These are phyloP conservation scores for Entoloma clypeatum DNA, from an alignment of 1,284 basidiomycete genomes.

Conservation along the genomic window DNA sequence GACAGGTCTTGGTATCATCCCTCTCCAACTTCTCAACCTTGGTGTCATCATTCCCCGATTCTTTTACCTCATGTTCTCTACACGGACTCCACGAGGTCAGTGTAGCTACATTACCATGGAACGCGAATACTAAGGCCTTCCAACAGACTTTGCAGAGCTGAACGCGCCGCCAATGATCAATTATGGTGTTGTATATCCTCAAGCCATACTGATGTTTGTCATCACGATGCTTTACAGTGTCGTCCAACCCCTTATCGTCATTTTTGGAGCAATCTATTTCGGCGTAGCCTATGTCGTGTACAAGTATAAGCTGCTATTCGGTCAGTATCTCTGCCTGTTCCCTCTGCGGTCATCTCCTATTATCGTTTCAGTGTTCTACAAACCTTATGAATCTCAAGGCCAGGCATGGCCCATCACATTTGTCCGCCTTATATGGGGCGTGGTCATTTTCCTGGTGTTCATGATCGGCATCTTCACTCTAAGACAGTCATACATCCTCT, in stretches of 20 bases:
- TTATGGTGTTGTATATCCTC: conserved; percentile 90
- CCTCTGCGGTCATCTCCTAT: conserved; percentile 1
- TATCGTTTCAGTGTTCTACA: conserved; percentile 72
- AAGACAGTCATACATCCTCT: conserved; percentile 70
- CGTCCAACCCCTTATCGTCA: conserved; percentile 89
- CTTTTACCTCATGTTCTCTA: conserved; percentile 69
- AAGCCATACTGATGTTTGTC: conserved; percentile 93
- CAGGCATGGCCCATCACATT: conserved; percentile 95
- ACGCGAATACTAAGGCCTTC: conserved; percentile 8
- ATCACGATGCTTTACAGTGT: conserved; percentile 94
- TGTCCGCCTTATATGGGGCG: conserved; percentile 81
- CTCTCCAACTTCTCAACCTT: conserved; percentile 87
- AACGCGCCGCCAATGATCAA: conserved; percentile 97
- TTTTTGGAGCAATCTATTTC: conserved; percentile 95
- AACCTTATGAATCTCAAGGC: conserved; percentile 89
- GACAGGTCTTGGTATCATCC: conserved; percentile 87
- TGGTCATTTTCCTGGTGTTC: conserved; percentile 85
- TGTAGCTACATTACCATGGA: background rate
- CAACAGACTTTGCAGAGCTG: conserved; percentile 86
- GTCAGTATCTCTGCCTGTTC: conserved; percentile 42
- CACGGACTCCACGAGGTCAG: conserved; percentile 82
- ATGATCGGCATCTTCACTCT: conserved; percentile 94
- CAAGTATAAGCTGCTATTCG: conserved; percentile 96
- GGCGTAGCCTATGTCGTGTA: conserved; percentile 91
- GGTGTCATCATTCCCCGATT: conserved; percentile 78